Evolutionary conservation across 768 basidiomycete species (phyloP), one percentile per base, ranked within the genome.

Genomic region (Phylloporus arenicola): DNA sequence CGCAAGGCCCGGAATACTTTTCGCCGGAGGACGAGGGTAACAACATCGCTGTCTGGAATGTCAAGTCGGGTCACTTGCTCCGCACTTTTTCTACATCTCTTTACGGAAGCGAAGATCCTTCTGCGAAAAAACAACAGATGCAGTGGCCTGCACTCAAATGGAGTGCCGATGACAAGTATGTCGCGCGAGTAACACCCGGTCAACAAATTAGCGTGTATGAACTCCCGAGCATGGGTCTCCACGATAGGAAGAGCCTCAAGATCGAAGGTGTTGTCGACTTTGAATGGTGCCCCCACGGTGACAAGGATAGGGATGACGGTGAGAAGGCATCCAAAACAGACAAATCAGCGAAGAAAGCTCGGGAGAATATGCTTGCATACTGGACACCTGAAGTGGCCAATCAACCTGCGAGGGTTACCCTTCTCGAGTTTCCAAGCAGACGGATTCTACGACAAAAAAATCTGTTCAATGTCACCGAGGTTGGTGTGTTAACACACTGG

Each of bases 371-470:
- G 84, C 72, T 99, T 40, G 94, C 83, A 9, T 98, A 92, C 68
- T 99, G 96, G 96, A 94, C 89, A 0, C 96, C 96, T 16, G 96
- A 99, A 72, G 89, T 94, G 11, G 79, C 75, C 41, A 98, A 98
- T 70, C 92, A 97, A 69, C 96, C 96, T 47, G 96, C 96, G 12
- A 84, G 94, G 55, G 96, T 98, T 51, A 89, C 92, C n/a, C 73
- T 99, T 47, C 77, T 97, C 65, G 80, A 78, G 59, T 88, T 98
- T 71, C 96, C 96, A 1, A 83, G 81, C 62, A 83, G 95, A 44
- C 75, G 76, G 41, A 81, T 89, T 56, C 69, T 98, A 46, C 82
- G 96, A 38, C 88, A 92, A 60, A 99, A 98, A 77, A 98, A 99
- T 68, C 65, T 99, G 53, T 98, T 98, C 77, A 94, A 95, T 64